Conservation (phyloP, 2,329 filamentous ascomycete species). For the Xenoacremonium recifei region DNA sequence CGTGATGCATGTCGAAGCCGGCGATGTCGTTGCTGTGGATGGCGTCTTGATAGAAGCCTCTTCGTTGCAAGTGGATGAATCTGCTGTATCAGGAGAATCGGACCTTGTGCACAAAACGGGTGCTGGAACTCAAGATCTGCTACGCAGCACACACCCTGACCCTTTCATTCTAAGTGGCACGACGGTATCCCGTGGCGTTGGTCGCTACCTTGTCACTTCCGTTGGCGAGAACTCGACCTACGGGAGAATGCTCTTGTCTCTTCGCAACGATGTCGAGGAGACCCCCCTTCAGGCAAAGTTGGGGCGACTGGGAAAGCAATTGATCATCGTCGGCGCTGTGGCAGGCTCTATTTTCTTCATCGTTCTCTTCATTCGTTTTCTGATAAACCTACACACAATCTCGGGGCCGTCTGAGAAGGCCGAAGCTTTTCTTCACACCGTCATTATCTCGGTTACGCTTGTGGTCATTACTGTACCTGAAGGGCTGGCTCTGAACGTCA, state of each 20-base stretch:
- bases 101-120: slow-evolving; percentile 66
- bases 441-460: slow-evolving; percentile 58
- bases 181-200: slow-evolving; percentile 74
- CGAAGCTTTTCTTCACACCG: slow-evolving; percentile 56
- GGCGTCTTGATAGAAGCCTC: slow-evolving; percentile 61
- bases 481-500: slow-evolving; percentile 59
- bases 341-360: slow-evolving; percentile 43
- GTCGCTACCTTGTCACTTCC: slow-evolving; percentile 72
- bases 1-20: slow-evolving; percentile 69
- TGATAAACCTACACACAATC: slow-evolving; percentile 36
- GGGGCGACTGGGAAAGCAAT: slow-evolving; percentile 75
- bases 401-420: slow-evolving; percentile 47
- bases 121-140: slow-evolving; percentile 57
- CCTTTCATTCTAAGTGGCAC: slow-evolving; percentile 80
- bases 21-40: slow-evolving; percentile 69
- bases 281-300: slow-evolving; percentile 78
- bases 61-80: slow-evolving; percentile 65
- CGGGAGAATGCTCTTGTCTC: slow-evolving; percentile 75
- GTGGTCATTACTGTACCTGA: slow-evolving; percentile 61
- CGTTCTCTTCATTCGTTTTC: slow-evolving; percentile 39
- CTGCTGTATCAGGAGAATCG: slow-evolving; percentile 74
- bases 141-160: slow-evolving; percentile 54
- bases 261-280: slow-evolving; percentile 73
- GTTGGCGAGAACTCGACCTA: slow-evolving; percentile 72
- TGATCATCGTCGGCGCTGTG: slow-evolving; percentile 45